Evolutionary conservation across 768 basidiomycete species (phyloP).

Genomic region (Kwoniella botswanensis): DNA sequence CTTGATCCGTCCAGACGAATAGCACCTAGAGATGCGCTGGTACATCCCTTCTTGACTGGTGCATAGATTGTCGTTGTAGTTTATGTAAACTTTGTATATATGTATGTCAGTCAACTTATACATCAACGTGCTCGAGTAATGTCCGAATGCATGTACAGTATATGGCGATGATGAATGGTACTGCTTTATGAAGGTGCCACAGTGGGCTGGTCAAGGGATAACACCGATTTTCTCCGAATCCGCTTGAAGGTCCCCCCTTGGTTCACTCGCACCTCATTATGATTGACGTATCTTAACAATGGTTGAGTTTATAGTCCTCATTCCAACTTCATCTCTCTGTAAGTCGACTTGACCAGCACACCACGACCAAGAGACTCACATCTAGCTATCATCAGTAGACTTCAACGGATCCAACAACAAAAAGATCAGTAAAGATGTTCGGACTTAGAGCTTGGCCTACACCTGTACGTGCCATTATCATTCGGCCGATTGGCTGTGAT

Average conservation of each 20-base stretch:
- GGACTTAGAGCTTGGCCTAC: constrained; percentile 58
- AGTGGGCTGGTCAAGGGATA: not conserved
- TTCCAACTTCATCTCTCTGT: not conserved
- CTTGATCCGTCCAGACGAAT: constrained; percentile 86
- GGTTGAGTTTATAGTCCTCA: not conserved
- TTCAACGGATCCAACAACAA: not conserved
- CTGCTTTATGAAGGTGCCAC: constrained; percentile 12
- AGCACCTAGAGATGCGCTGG: constrained; percentile 84
- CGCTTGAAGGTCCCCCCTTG: not conserved
- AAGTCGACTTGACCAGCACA: constrained; percentile 9
- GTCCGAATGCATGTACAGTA: not conserved
- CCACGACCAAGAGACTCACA: not conserved
- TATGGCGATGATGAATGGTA: too few relatives aligned
- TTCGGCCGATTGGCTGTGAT: constrained; percentile 13
- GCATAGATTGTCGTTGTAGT: constrained; percentile 5
- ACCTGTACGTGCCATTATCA: constrained; percentile 41
- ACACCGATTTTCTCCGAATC: constrained; percentile 15
- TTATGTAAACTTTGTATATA: not conserved
- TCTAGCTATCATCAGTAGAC: not conserved
- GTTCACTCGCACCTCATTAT: not conserved
- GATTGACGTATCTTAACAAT: not conserved
- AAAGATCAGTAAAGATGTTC: constrained; percentile 46
- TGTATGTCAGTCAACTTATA: not conserved
- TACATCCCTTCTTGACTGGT: constrained; percentile 82
- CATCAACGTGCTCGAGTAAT: too few relatives aligned